phyloP scores from a whole-genome alignment of 1,284 basidiomycete species.

The Malassezia nana region DNA sequence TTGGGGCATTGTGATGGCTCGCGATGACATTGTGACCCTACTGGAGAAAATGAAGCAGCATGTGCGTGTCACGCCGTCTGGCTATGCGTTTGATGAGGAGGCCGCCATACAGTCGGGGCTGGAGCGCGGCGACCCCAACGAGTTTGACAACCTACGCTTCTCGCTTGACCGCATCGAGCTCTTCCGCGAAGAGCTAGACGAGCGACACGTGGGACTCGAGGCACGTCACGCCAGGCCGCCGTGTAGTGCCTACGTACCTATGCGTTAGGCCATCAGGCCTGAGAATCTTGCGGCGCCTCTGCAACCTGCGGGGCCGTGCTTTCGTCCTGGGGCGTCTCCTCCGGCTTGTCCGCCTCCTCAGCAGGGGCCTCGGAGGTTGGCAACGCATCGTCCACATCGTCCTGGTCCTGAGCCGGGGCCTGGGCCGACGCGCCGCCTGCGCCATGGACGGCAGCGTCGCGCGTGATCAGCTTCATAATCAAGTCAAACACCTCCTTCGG shows the following conservation, averaged over 20 bases:
- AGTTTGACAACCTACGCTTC: slow-evolving; percentile 42
- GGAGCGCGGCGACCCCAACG: slow-evolving; percentile 21
- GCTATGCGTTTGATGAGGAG: neutral
- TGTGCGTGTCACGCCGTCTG: neutral
- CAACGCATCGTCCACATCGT: slow-evolving; percentile 67
- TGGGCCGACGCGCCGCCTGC: slow-evolving; percentile 29
- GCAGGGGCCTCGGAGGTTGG: neutral
- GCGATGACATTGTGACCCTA: slow-evolving; percentile 30
- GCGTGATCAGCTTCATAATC: slow-evolving; percentile 74
- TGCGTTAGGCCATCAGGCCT: no score
- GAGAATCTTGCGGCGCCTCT: no score
- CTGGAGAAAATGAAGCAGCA: slow-evolving; percentile 20
- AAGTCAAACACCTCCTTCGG: slow-evolving; percentile 78
- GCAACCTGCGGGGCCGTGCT: no score
- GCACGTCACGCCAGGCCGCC: neutral
- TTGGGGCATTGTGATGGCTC: slow-evolving; percentile 44
- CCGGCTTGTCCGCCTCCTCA: slow-evolving; percentile 3
- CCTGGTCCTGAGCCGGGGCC: no score
- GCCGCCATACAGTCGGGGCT: neutral
- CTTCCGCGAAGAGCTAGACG: slow-evolving; percentile 31
- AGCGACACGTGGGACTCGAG: slow-evolving; percentile 13
- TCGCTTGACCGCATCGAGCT: slow-evolving; percentile 39
- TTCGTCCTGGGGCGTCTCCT: neutral
- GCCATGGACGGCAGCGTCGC: slow-evolving; percentile 62
- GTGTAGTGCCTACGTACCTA: neutral